Evolutionary conservation across 2,329 filamentous ascomycete species (phyloP).

Genomic region (Aspergillus floridensis): DNA sequence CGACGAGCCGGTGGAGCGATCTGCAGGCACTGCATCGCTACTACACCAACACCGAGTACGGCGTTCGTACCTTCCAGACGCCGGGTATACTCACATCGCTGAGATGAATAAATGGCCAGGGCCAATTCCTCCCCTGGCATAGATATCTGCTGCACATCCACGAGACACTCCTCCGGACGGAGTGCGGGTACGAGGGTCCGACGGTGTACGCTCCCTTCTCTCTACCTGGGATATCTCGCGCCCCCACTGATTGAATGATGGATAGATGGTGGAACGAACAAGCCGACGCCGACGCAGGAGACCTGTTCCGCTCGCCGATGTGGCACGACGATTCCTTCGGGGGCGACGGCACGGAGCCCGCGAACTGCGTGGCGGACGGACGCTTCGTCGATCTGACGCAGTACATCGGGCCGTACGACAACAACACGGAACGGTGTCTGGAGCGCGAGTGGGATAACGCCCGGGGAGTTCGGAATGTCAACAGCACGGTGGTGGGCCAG

Average conservation of each 20-base stretch:
- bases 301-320: neutral
- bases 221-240: too few relatives aligned
- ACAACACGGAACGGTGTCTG: too few relatives aligned
- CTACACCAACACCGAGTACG: neutral
- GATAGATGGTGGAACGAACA: neutral
- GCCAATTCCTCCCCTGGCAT: slow-evolving; percentile 1
- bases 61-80: neutral
- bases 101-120: neutral
- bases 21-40: neutral
- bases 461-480: neutral
- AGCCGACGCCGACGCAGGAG: neutral
- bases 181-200: neutral
- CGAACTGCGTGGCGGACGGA: too few relatives aligned
- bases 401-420: too few relatives aligned
- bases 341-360: too few relatives aligned
- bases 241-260: too few relatives aligned
- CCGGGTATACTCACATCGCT: too few relatives aligned
- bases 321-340: neutral
- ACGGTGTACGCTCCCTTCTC: neutral
- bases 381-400: too few relatives aligned
- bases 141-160: neutral
- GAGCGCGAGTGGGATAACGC: neutral
- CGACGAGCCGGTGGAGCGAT: neutral
- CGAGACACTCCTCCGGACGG: neutral
- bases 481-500: neutral